Conservation (phyloP, 2,329 filamentous ascomycete species). For the Hymenoscyphus albidus region DNA sequence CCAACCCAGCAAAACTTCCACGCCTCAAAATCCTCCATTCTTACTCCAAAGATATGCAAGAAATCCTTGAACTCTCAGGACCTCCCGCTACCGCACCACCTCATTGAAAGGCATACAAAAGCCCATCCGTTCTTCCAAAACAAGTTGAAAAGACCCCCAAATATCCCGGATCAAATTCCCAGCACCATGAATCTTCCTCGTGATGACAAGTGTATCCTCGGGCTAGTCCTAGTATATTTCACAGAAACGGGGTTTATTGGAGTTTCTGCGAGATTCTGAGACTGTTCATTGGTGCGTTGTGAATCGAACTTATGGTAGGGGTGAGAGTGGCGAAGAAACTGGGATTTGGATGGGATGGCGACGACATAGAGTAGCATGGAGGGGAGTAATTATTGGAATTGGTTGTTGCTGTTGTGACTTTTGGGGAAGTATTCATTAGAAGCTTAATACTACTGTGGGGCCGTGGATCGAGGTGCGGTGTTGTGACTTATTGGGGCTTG, state of each 20-base stretch:
- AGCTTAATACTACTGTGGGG: constrained; percentile 77
- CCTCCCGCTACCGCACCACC: neutral
- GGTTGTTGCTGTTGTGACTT: constrained; percentile 82
- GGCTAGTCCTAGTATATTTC: constrained; percentile 53
- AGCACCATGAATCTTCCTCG: constrained; percentile 59
- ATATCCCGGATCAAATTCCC: constrained; percentile 49
- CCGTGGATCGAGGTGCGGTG: constrained; percentile 86
- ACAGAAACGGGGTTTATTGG: constrained; percentile 54
- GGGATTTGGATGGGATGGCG: constrained; percentile 71
- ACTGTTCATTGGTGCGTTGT: constrained; percentile 55
- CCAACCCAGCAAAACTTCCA: too few species aligned
- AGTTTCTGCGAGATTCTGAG: constrained; percentile 67
- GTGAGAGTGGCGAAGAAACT: constrained; percentile 37
- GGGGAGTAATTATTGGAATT: constrained; percentile 92
- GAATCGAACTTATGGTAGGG: too few species aligned
- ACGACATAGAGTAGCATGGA: constrained; percentile 80
- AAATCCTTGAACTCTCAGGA: neutral
- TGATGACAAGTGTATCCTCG: constrained; percentile 60
- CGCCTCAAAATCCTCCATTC: neutral
- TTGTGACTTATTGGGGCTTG: constrained; percentile 57
- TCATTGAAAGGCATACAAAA: constrained; percentile 9
- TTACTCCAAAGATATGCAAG: neutral
- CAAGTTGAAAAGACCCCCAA: constrained; percentile 34
- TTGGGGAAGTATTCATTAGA: constrained; percentile 58
- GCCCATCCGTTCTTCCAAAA: constrained; percentile 19